Conservation (phyloP, 352 stramenopile species). For the Phytophthora lateralis region DNA sequence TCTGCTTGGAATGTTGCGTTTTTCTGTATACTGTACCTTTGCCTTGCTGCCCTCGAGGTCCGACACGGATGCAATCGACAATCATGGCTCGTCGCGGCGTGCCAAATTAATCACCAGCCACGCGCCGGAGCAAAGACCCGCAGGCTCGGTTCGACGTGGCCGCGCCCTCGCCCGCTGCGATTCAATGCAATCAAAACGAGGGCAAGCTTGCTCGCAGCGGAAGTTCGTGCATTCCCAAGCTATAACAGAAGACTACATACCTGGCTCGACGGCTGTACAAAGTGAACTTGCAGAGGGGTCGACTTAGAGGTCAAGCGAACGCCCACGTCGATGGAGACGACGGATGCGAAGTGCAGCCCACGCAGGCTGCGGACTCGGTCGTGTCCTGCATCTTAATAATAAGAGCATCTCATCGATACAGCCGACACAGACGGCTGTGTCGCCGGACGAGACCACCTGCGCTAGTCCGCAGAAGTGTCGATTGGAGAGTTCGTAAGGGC, state of each 20-base stretch:
- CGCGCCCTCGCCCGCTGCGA: not conserved
- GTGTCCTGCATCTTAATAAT: conserved; percentile 38
- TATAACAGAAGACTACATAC: not conserved
- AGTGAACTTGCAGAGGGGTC: not conserved
- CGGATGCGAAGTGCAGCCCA: conserved; percentile 11
- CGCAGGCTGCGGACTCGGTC: conserved; percentile 22
- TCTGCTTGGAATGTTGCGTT: not conserved
- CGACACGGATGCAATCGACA: conserved; percentile 1
- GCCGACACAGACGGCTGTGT: conserved; percentile 27
- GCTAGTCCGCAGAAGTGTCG: too few species aligned
- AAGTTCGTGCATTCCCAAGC: not conserved
- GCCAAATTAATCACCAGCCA: conserved; percentile 6
- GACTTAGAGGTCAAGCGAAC: too few species aligned
- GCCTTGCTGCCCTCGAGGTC: not conserved
- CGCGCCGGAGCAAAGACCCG: conserved; percentile 4
- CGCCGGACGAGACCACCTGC: not conserved
- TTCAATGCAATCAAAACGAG: conserved; percentile 10
- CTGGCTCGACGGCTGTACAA: too few species aligned
- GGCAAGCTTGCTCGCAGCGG: conserved; percentile 4
- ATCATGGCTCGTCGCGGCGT: not conserved
- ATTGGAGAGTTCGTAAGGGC: too few species aligned
- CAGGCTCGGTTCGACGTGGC: not conserved
- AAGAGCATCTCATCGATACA: conserved; percentile 40
- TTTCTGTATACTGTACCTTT: not conserved
- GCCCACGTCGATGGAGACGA: too few species aligned